Base-by-base conservation (phyloP, 257 asterid genomes). In the Henckelia pumila region DNA sequence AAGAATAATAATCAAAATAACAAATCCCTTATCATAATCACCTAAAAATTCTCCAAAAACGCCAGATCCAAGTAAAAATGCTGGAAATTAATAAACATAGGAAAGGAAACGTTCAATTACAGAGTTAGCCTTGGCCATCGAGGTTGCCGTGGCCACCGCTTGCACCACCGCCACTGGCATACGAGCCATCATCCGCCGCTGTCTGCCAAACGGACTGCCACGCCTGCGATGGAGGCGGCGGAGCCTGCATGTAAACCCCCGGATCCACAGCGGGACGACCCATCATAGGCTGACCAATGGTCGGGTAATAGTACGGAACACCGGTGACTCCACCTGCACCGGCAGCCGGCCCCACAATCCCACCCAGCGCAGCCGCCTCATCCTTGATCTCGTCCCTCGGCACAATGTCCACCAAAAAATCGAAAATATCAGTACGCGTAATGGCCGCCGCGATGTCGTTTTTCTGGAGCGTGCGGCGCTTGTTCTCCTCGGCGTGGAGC, bases 401-500 rank as follows among this genome's bases (percentile, higher is more conserved):
- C 24, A 88, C 97, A 76, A 91, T 86, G 73, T 91, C 97, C 20
- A 88, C 97, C 30, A 88, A 80, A 58, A 91, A 91, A 74, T 91
- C 97, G 32, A 91, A 91, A 33, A 91, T 91, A 57, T 88, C 96
- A 2, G 97, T 91, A 8, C 97, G 81, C n/a, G 93, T 88, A 49
- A 91, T 91, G 17, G 96, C 97, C 8, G 96, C 97, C 0, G 95
- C 95, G 63, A 91, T 91, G 67, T 91, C 97, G 65, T 91, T 86
- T 78, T 91, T 91, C 86, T 91, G 96, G 16, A 91, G 84, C 4
- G 96, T 91, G 7, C 97, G 80, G 26, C 96, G 87, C 88, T 88
- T 91, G 84, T 91, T 88, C 78, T 88, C 95, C 91, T 91, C 96
- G 40, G 97, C 97, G 82, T 91, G 97, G 33, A 85, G 84, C 97